Base-by-base conservation (phyloP, 1,139 yeast species). In the Yamadazyma dendronema region DNA sequence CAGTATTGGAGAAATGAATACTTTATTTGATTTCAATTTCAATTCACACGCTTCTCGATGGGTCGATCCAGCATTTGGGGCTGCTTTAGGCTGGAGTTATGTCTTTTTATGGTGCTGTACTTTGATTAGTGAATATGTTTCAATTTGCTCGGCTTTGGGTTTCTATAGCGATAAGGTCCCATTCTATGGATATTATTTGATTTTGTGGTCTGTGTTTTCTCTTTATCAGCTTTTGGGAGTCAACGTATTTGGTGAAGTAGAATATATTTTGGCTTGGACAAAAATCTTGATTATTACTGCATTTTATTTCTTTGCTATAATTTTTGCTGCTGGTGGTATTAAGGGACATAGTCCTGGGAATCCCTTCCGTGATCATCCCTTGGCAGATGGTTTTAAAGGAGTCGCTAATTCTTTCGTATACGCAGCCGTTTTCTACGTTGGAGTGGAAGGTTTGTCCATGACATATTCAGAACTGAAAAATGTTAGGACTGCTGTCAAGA, bases 401-500 rank as follows among this genome's bases (percentile, higher is more conserved):
- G 65, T 67, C 43, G 65, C 67, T 26, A 54, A 53, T 14, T 57
- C 65, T 7, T 67, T 67, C 39, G 69, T 61, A 9, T 74, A 82
- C 24, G 83, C 87, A 2, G 71, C 83, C 13, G 80, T 78, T 52
- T 81, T 84, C 5, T 79, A 74, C 48, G 84, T 84, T 44, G 87
- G 87, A 29, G 72, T 81, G 4, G 87, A 81, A 53, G 66, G 78
- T 12, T 72, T 81, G 35, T 77, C 84, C n/a, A 63, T 81, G 41
- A 79, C 86, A 4, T 82, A 82, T 7, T 85, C 82, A 16, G 86
- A 81, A 55, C 74, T 81, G 23, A 64, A 65, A 46, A 77, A 78
- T 51, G 87, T 87, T 1, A 56, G 65, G 4, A 65, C 72, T 43
- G 69, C 74, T 37, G 78, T 79, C 14, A 71, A 79, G 38, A 70